Base-by-base conservation (phyloP, 2,329 filamentous ascomycete species). In the Penicillium sp. region DNA sequence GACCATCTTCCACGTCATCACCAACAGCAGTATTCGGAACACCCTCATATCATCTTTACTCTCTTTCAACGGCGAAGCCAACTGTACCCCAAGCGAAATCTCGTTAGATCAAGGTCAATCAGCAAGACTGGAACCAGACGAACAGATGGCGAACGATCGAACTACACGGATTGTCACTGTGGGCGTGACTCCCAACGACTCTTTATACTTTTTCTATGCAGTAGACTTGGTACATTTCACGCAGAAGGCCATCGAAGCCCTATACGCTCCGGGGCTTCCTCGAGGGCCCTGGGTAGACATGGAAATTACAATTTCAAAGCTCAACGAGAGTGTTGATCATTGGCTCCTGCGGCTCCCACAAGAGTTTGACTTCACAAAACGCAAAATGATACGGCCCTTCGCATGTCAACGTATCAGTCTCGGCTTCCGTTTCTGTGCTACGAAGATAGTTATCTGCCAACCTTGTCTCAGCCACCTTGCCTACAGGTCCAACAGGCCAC, bases 311-410 rank as follows among this genome's bases (percentile, higher is more conserved):
- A 75, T 79, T 25, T 67, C 66, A 22, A 62, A 62, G 0, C 63
- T 78, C 20, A 76, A 75, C 48, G 64, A 65, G 17, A 72, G 69
- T 55, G 67, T 72, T 17, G 76, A 78, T 37, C 62, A 65, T 37
- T 79, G 77, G 77, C 68, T 77, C 54, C 67, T 69, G 22, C 71
- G 69, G 28, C 69, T 79, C 12, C 76, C 77, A 8, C 56, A 62
- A 15, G 69, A 71, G 4, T 77, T 78, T 53, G 68, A 71, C 42
- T 76, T 76, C 49, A 22, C 2, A 22, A 22, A 17, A 7, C n/a
- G 6, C 1, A 17, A 20, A 5, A 3, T 17, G 4, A 10, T 3
- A 5, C 17, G n/a, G 10, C 22, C 43, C 3, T 47, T 47, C 8
- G 10, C 22, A 5, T 22, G 4, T 4, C 43, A 47, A 14, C 22